Evolutionary conservation across 768 basidiomycete species (phyloP), one percentile per base, ranked within the genome.

Genomic region (Hypsizygus marmoreus): DNA sequence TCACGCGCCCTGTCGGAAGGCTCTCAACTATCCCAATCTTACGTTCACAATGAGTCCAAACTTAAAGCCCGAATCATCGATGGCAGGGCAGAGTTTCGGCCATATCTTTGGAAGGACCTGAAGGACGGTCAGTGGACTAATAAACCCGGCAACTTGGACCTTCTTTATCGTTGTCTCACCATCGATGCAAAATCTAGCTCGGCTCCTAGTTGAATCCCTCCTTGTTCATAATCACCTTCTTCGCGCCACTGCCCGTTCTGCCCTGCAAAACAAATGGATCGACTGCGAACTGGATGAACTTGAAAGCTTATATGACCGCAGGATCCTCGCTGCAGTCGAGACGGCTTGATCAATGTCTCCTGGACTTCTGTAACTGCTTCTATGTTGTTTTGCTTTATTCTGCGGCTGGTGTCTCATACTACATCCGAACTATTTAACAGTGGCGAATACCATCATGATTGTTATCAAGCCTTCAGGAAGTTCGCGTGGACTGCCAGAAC

Each of bases 401-500:
- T 51, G 28, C 28, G 23, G 23, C 24, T 36, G n/a, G 30, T 43
- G 37, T 28, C 33, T 34, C 41, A 43, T 43, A 40, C 28, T 32
- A 32, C 29, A 36, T n/a, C n/a, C n/a, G n/a, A n/a, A n/a, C n/a
- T n/a, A n/a, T n/a, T n/a, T n/a, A n/a, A n/a, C n/a, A n/a, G 33
- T 23, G 22, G 34, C n/a, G 28, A 30, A 28, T 40, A 19, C 34
- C 28, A 14, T 25, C 14, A 23, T 30, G 23, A 35, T 19, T 13
- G 14, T 40, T 23, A 36, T 67, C 56, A 89, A 14, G 84, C 85
- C 59, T 91, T 91, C 53, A 97, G 73, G 67, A 87, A 87, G 60
- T 88, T 86, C 19, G 92, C 91, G 53, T 97, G 95, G 74, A 86
- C 95, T 84, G 56, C 49, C 33, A 66, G 47, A 40, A 59, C 49